Base-by-base conservation (phyloP, 2,329 filamentous ascomycete genomes). In the Uncinocarpus reesii region DNA sequence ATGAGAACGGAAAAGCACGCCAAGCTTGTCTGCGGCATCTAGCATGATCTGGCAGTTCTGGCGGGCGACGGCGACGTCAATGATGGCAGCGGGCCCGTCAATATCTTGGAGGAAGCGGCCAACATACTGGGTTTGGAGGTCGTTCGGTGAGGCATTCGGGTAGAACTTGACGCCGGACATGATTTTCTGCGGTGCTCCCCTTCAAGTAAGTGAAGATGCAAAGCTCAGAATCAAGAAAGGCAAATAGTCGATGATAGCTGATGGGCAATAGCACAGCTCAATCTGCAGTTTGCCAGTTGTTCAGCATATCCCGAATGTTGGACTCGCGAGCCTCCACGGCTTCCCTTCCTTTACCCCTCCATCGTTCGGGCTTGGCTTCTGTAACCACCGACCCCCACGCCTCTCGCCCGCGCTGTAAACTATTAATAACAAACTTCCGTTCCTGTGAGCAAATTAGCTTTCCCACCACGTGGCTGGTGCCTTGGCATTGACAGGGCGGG, bases 1-100 rank as follows among this genome's bases (percentile, higher is more conserved):
- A 62, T 90, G 85, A 3, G 83, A 80, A 46, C 85, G 73, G 70
- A 86, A 89, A 10, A 72, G 73, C 29, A 88, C 70, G 0, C 73
- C 71, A 20, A 88, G 64, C 48, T 68, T 66, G 31, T 73, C 61
- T n/a, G 76, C 75, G 1, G 82, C 75, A 18, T 80, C 70, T 5
- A 86, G 75, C 82, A 90, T 88, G 31, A 78, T 70, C 53, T 71
- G 65, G 65, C 84, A 89, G 58, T 89, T 87, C 42, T 72, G 68
- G 48, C 76, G 70, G 15, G 85, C 66, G 29, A 80, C 78, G 2
- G 78, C 77, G 5, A 80, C 64, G 62, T 89, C 83, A 23, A 89
- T 65, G 44, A 89, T 71, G 2, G 77, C 77, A 1, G 80, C 75
- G 0, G 85, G 85, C 0, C 78, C 78, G 13, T 75, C 73, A 1